A percentile compares a stretch with the other conserved stretches of the same genome.
Evolutionary conservation across 116 monocot species (phyloP).

Genomic region (Papilionanthe hybrid): DNA sequence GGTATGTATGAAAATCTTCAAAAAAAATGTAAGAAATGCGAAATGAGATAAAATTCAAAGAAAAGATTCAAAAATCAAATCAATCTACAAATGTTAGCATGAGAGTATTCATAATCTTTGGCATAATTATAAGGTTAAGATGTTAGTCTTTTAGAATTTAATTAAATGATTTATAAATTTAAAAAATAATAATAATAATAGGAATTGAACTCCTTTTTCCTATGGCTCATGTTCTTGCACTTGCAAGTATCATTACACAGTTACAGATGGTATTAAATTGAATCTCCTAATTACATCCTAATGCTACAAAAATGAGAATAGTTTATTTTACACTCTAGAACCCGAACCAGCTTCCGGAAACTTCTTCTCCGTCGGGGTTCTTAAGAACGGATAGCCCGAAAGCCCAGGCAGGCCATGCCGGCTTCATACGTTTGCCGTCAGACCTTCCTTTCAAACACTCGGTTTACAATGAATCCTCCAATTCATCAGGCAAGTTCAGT

Average conservation of each 20-base stretch:
- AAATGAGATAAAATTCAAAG: no score
- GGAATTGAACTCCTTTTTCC: no score
- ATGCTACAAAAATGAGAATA: constrained; percentile 4
- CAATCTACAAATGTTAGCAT: no score
- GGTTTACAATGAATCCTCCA: constrained; percentile 43
- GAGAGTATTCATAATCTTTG: no score
- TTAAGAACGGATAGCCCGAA: neutral
- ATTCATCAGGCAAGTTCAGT: constrained; percentile 81
- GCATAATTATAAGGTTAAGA: no score
- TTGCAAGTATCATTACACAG: neutral
- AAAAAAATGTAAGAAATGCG: no score
- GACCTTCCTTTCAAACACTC: neutral
- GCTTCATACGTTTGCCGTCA: neutral
- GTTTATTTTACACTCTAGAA: neutral
- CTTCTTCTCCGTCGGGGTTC: neutral
- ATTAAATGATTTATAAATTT: no score
- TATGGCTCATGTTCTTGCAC: no score
- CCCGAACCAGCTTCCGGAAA: neutral
- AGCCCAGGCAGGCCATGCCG: neutral
- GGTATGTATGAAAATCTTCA: no score
- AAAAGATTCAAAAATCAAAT: no score
- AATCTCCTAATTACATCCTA: constrained; percentile 6
- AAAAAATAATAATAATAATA: no score
- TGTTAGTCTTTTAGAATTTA: no score
- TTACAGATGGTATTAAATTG: neutral